Evolutionary conservation across 2,329 filamentous ascomycete species (phyloP), one percentile per base, ranked within the genome.

Genomic region (Fusarium virguliforme): DNA sequence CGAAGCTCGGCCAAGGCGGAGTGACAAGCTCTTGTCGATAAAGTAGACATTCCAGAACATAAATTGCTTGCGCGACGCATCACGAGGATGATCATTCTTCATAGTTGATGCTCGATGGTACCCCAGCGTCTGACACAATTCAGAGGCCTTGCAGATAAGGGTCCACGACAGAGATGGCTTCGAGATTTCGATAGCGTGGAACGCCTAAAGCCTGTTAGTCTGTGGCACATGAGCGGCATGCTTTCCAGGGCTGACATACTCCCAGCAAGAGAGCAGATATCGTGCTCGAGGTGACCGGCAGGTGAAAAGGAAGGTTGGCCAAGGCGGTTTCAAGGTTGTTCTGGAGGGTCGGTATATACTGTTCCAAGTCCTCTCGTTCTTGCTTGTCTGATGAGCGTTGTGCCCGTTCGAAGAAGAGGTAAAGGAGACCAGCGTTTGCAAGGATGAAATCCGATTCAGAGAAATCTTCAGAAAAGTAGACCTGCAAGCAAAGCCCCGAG

Each of bases 1-100:
- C 1, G 87, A 85, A 0, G 86, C 80, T 15, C 82, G 83, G 0
- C 88, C 88, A 4, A 90, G 78, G 3, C 87, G 83, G 4, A 90
- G 81, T 0, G 87, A 86, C 18, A 90, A 78, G 18, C 83, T 83
- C 64, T 87, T 89, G 65, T 90, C 85, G 15, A 89, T 78, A 51
- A 86, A 83, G 68, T 90, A 90, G 0, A 86, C 78, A 38, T 80
- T 83, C 89, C 88, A 91, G 73, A 91, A 91, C 8, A 90, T 73
- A 2, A 82, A 74, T 13, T 69, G 62, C 35, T 77, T 77, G 70
- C 67, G 62, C n/a, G 70, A 62, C 3, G 48, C 57, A 1, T 77
- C 68, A 3, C 55, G 62, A 4, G 62, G 46, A 26, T 56, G 58
- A 8, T 75, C 72, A 9, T 73, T 72, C 26, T 76, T 77, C 67